These are phyloP conservation scores for Mycocentrospora acerina DNA, from an alignment of 2,329 filamentous ascomycete genomes.

Conservation along the genomic window DNA sequence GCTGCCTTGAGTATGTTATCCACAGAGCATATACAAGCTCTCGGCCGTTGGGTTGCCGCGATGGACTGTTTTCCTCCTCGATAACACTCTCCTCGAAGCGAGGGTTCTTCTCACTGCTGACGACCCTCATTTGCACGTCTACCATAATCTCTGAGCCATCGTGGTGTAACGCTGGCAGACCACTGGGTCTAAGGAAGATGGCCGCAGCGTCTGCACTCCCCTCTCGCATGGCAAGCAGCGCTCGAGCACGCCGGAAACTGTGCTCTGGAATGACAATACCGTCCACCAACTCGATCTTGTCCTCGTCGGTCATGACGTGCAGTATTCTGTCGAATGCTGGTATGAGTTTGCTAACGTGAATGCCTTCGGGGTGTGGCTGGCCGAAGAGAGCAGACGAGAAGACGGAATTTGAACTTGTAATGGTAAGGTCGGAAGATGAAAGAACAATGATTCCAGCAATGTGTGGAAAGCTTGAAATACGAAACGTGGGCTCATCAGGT, in stretches of 20 bases:
- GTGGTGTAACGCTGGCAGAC: conserved; percentile 80
- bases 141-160: conserved; percentile 92
- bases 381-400: conserved; percentile 94
- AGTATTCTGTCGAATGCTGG: conserved; percentile 86
- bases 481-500: conserved; percentile 68
- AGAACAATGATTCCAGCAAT: conserved; percentile 96
- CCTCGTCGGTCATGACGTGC: conserved; percentile 78
- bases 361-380: conserved; percentile 77
- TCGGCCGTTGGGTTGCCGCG: conserved; percentile 49
- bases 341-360: conserved; percentile 76
- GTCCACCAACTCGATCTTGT: conserved; percentile 79
- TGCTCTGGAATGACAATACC: conserved; percentile 98
- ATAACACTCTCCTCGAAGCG: conserved; percentile 61
- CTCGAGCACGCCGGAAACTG: conserved; percentile 86
- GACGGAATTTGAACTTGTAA: conserved; percentile 91
- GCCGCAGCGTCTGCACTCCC: conserved; percentile 73
- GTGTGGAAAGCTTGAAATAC: conserved; percentile 92
- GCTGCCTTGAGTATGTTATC: conserved; percentile 93
- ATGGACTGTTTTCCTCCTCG: conserved; percentile 55
- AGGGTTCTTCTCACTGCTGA: conserved; percentile 70
- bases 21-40: conserved; percentile 93
- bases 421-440: conserved; percentile 72
- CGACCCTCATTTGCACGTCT: conserved; percentile 94
- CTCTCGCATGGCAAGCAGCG: conserved; percentile 79
- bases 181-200: conserved; percentile 80